Conservation (phyloP, 2,329 filamentous ascomycete species). For the Diaporthe velutina region DNA sequence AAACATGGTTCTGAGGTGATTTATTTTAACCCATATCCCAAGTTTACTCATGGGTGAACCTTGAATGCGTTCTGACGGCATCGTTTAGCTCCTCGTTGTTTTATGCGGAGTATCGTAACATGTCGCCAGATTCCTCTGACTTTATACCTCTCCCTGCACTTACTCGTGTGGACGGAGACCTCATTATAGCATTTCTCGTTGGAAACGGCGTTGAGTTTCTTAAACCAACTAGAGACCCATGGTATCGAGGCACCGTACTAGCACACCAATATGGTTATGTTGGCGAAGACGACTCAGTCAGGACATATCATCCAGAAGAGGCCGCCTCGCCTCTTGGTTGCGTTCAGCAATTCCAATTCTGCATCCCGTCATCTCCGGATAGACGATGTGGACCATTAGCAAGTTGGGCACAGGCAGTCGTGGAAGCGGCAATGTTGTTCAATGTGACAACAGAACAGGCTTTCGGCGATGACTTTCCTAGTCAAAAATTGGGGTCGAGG, state of each 20-base stretch:
- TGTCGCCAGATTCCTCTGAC: too few relatives aligned
- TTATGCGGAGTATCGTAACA: too few relatives aligned
- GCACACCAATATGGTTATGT: neutral
- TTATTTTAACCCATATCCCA: too few relatives aligned
- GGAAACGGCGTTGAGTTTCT: constrained; percentile 15
- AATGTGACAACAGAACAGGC: neutral
- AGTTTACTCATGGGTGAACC: rapidly evolving
- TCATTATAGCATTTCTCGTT: constrained; percentile 24
- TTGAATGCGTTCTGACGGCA: neutral
- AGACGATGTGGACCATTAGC: neutral
- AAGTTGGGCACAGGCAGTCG: neutral
- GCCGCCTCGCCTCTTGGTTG: constrained; percentile 35
- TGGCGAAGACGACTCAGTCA: neutral
- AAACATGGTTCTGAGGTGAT: neutral
- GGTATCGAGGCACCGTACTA: constrained; percentile 21
- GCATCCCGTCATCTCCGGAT: constrained; percentile 11
- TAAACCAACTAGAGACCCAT: constrained; percentile 6
- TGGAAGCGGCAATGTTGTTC: neutral
- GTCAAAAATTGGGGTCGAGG: neutral
- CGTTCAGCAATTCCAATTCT: constrained; percentile 25
- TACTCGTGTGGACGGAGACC: constrained; percentile 3
- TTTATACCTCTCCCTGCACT: constrained; percentile 12
- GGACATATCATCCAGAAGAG: constrained; percentile 8
- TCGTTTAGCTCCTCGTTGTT: neutral
- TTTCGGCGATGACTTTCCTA: neutral